These are phyloP conservation scores for Pelargonium cotyledonis DNA, from an alignment of 441 rosid genomes.

Conservation along the genomic window DNA sequence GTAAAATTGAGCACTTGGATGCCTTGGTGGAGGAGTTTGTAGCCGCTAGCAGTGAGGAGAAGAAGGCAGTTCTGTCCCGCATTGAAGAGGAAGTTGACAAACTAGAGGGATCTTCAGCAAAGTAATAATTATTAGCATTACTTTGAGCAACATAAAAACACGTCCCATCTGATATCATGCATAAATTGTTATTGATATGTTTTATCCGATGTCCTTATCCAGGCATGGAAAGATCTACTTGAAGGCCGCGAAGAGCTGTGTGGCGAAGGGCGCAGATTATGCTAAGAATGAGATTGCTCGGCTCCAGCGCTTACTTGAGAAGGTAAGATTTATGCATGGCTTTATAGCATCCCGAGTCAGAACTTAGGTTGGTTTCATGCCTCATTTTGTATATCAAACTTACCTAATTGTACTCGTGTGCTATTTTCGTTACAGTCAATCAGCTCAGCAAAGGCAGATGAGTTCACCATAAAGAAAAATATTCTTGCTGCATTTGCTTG, in stretches of 20 bases:
- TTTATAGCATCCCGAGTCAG: neutral
- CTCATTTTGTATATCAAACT: neutral
- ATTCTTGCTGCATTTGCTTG: constrained; percentile 56
- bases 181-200: neutral
- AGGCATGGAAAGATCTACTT: constrained; percentile 67
- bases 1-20: constrained; percentile 67
- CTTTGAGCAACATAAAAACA: neutral
- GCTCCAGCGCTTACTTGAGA: constrained; percentile 75
- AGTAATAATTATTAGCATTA: constrained; percentile 30
- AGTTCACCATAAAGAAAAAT: constrained; percentile 76
- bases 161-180: neutral
- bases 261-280: constrained; percentile 75
- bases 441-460: constrained; percentile 82
- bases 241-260: constrained; percentile 58
- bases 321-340: constrained; percentile 33
- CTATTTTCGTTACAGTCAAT: constrained; percentile 49
- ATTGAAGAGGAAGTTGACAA: constrained; percentile 69
- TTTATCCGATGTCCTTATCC: neutral
- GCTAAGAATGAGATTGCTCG: constrained; percentile 69
- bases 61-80: constrained; percentile 51
- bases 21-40: constrained; percentile 73
- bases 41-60: constrained; percentile 64
- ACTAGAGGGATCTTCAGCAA: constrained; percentile 59
- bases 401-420: neutral
- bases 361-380: neutral